phyloP scores from a whole-genome alignment of 2,329 filamentous ascomycete species.

The Fusarium brachygibbosum region DNA sequence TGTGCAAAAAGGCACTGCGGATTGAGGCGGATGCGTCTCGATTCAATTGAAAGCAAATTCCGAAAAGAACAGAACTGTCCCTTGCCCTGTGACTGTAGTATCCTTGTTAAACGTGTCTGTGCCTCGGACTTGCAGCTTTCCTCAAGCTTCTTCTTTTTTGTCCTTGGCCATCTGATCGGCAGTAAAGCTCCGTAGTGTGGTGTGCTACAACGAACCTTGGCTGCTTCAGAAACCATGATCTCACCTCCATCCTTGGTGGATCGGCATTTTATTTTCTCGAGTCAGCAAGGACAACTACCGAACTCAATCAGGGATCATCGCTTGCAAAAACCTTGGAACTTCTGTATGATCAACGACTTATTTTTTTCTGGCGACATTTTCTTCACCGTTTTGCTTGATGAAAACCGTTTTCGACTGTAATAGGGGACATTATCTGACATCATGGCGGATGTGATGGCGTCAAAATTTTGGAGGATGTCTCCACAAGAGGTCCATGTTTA shows the following conservation, averaged over 20 bases:
- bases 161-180: conserved; percentile 7
- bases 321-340: background rate
- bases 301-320: conserved; percentile 16
- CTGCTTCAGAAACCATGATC: background rate
- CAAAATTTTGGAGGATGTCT: background rate
- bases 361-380: background rate
- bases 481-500: background rate
- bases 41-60: conserved; percentile 43
- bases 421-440: background rate
- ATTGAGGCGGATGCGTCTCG: conserved; percentile 1
- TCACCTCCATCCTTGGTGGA: background rate
- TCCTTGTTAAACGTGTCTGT: background rate
- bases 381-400: conserved; percentile 5
- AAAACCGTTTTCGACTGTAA: conserved; percentile 1
- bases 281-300: conserved; percentile 12
- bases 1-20: conserved; percentile 1
- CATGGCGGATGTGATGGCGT: conserved; percentile 3
- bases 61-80: background rate
- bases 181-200: background rate
- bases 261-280: background rate
- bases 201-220: background rate
- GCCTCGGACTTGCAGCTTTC: conserved; percentile 2
- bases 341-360: conserved; percentile 10
- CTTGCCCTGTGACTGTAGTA: background rate
- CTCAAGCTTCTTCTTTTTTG: background rate